Evolutionary conservation across 2,329 filamentous ascomycete genomes (phyloP), one percentile per base, ranked within the genome.

Genomic region (Xylaria sp.): DNA sequence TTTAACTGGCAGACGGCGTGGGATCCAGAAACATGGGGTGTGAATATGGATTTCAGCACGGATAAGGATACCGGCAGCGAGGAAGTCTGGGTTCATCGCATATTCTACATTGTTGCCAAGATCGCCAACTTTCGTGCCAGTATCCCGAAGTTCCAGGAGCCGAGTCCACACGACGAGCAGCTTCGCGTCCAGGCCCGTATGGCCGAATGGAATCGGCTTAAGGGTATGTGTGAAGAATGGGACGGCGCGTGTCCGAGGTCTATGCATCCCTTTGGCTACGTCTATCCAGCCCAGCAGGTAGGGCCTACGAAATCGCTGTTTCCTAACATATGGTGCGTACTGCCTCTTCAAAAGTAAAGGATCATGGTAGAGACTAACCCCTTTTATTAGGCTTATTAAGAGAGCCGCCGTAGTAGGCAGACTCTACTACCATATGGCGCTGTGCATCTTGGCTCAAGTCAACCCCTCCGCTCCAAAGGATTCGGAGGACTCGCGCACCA

Each of bases 11-110:
- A 89, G 67, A 87, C 92, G 12, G 89, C 92, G 0, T 97, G 93
- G 92, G 88, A 96, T 57, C 94, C 93, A 0, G 92, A 97, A 69
- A 87, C 92, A 11, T 97, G 94, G 94, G 91, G 91, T 1, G 82
- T 97, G 17, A 89, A 96, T 70, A 87, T 95, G 82, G 85, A 90
- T 69, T 90, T 95, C 47, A 61, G 15, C 43, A 73, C 67, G 7
- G 69, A 66, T 46, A 72, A 63, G 63, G 70, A 71, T 6, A 66
- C 65, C 25, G 90, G 89, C 11, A 82, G 86, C 38, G 92, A 97
- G 75, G 92, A 96, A 71, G 74, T 89, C 9, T 97, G 94, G 93
- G 91, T 93, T 17, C 90, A 96, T 72, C 87, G 92, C 28, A 96
- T 97, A 66, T 82, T 97, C 40, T 97, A 94, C 77, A 90, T 97